These are phyloP conservation scores for Malus asiatica DNA, from an alignment of 306 rosid genomes.

Conservation along the genomic window DNA sequence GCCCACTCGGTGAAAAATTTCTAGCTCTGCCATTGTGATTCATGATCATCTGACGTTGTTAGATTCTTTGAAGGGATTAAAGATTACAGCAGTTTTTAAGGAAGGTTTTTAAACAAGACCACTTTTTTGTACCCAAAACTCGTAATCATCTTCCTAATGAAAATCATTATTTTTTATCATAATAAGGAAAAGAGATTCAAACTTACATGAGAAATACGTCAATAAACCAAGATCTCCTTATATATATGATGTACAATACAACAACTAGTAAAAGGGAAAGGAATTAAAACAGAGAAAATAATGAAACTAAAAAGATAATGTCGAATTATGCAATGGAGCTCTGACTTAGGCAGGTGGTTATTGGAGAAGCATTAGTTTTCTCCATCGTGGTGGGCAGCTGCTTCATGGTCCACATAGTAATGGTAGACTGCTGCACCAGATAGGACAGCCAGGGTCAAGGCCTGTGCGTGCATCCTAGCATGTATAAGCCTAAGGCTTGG, in stretches of 20 bases:
- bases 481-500: constrained; percentile 84
- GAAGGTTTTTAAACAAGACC: too few species aligned
- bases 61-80: not conserved
- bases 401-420: constrained; percentile 41
- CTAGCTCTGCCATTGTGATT: not conserved
- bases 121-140: too few species aligned
- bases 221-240: not conserved
- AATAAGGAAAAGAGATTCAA: too few species aligned
- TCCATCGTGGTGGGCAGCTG: not conserved
- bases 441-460: constrained; percentile 68
- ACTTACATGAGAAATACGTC: not conserved
- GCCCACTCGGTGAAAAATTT: too few species aligned
- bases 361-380: constrained; percentile 6
- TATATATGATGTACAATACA: not conserved
- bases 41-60: not conserved
- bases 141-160: not conserved
- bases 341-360: not conserved
- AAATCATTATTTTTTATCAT: too few species aligned
- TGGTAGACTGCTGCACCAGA: constrained; percentile 76
- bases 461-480: constrained; percentile 93
- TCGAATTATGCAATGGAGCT: not conserved
- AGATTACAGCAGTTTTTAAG: not conserved
- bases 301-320: not conserved
- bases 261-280: not conserved
- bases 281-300: not conserved